A percentile compares a stretch with the other conserved stretches of the same genome.
phyloP scores from a whole-genome alignment of 139 green algal species.

The Haematococcus sp. region DNA sequence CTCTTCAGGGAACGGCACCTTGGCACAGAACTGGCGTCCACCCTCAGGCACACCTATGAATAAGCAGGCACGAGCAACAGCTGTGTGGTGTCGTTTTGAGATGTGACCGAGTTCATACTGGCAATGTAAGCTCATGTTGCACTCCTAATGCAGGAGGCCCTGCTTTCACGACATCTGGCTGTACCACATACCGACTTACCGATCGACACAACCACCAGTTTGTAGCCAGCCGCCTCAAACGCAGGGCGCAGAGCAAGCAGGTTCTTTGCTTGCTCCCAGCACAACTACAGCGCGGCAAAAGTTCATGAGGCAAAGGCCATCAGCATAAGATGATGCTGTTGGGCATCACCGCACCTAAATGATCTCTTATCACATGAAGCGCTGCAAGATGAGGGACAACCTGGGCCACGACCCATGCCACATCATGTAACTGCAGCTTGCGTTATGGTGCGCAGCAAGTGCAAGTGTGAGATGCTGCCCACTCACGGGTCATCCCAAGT shows the following conservation, averaged over 20 bases:
- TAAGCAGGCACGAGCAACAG: neutral
- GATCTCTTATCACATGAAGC: no score
- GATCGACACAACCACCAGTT: constrained; percentile 15
- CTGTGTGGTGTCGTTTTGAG: neutral
- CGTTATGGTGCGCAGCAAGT: no score
- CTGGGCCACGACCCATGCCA: no score
- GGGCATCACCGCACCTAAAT: no score
- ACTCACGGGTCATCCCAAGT: constrained; percentile 23
- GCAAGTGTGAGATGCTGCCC: no score
- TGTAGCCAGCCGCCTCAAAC: constrained; percentile 16
- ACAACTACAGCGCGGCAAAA: constrained; percentile 7
- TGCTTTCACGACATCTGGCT: no score
- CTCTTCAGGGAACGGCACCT: constrained; percentile 16
- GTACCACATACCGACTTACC: neutral
- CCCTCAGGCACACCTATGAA: constrained; percentile 15
- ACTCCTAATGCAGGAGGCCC: no score
- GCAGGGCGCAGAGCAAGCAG: constrained; percentile 3
- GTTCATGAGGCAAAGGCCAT: neutral
- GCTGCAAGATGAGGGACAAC: no score
- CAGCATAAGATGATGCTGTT: no score
- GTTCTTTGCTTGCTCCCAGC: constrained; percentile 20
- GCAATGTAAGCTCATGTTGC: no score
- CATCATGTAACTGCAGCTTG: no score
- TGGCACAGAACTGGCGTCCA: constrained; percentile 14
- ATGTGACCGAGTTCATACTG: no score